phyloP scores from a whole-genome alignment of 495 filamentous ascomycete species.

The Parathielavia hyrcaniae region DNA sequence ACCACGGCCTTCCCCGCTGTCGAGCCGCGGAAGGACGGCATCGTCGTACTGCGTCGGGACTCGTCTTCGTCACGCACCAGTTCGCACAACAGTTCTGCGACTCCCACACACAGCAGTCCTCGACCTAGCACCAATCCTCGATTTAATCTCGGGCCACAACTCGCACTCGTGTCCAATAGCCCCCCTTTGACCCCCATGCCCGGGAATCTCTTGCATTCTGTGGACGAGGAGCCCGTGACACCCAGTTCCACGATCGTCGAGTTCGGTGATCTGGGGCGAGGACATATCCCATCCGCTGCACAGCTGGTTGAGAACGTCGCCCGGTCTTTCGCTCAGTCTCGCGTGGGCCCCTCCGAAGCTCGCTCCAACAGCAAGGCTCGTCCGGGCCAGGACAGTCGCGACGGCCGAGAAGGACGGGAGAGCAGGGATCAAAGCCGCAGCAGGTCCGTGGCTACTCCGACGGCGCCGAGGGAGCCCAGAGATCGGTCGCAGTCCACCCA shows the following conservation, averaged over 20 bases:
- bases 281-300: slow-evolving; percentile 4
- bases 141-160: neutral
- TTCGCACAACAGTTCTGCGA: neutral
- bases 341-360: neutral
- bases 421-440: slow-evolving; percentile 4
- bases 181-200: neutral
- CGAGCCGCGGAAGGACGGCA: neutral
- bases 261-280: slow-evolving; percentile 6
- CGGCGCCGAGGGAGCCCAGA: neutral
- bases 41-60: neutral
- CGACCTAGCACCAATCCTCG: neutral
- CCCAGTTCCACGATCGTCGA: slow-evolving; percentile 15
- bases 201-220: neutral
- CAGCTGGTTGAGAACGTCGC: slow-evolving; percentile 5
- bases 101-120: slow-evolving; percentile 3
- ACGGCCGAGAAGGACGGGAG: neutral
- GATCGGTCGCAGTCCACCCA: slow-evolving; percentile 6
- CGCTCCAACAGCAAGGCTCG: slow-evolving; percentile 5
- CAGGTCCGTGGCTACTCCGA: neutral
- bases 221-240: slow-evolving; percentile 11
- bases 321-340: slow-evolving; percentile 3
- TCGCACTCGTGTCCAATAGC: neutral
- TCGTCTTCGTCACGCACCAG: neutral
- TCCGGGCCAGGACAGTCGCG: neutral
- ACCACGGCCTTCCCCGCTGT: slow-evolving; percentile 2